These are phyloP conservation scores for Penicillium turbatum DNA, from an alignment of 495 filamentous ascomycete genomes.

Conservation along the genomic window DNA sequence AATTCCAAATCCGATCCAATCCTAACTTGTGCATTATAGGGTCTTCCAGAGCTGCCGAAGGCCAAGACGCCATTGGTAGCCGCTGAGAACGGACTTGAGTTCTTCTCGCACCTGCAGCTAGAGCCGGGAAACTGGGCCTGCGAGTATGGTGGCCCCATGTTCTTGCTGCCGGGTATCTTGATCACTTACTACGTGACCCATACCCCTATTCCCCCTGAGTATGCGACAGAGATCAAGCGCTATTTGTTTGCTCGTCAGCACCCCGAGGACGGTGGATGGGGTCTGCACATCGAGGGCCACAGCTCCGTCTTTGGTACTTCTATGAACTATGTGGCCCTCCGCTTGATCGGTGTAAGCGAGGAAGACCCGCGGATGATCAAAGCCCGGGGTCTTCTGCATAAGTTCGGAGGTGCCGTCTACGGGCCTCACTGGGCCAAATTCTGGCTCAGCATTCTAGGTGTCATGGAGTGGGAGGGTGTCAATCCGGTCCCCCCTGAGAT, in stretches of 20 bases:
- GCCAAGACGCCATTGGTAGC: constrained; percentile 70
- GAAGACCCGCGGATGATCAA: constrained; percentile 85
- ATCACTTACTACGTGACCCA: constrained; percentile 89
- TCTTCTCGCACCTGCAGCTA: constrained; percentile 87
- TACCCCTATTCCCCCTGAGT: constrained; percentile 76
- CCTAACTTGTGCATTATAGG: constrained; percentile 40
- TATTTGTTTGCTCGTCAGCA: constrained; percentile 89
- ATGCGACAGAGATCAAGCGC: constrained; percentile 84
- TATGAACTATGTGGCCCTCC: constrained; percentile 83
- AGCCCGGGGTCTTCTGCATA: constrained; percentile 76
- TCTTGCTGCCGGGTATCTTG: constrained; percentile 80
- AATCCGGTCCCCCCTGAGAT: constrained; percentile 91
- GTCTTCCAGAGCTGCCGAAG: constrained; percentile 63
- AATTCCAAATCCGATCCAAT: not conserved
- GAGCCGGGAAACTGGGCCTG: constrained; percentile 91
- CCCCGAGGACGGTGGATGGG: constrained; percentile 91
- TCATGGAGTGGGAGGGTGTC: constrained; percentile 85
- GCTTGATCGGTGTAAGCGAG: constrained; percentile 81
- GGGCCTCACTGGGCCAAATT: constrained; percentile 95
- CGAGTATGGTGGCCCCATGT: constrained; percentile 90
- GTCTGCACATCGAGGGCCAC: constrained; percentile 92
- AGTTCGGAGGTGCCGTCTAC: constrained; percentile 78
- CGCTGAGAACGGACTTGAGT: constrained; percentile 77
- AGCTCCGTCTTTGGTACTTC: constrained; percentile 85
- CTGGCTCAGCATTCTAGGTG: constrained; percentile 78